Evolutionary conservation across 192 early-diverging fungal species (phyloP).

Genomic region (Backusella westeae): DNA sequence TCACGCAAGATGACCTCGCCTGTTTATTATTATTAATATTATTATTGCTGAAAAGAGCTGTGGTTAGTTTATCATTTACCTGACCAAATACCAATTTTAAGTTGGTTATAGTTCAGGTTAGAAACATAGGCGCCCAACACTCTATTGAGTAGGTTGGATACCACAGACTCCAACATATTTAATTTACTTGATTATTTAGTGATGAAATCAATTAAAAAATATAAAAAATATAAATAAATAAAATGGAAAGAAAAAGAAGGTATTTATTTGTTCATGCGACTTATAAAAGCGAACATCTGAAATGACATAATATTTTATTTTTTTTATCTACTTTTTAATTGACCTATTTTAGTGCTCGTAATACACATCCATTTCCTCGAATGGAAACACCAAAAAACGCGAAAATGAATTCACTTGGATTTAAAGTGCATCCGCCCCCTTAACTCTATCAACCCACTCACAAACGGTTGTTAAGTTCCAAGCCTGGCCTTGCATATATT

Average conservation of each 20-base stretch:
- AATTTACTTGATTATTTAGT: neutral
- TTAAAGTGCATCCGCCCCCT: neutral
- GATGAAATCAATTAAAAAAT: neutral
- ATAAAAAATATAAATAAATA: neutral
- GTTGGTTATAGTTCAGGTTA: slow-evolving; percentile 91
- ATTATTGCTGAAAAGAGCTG: neutral
- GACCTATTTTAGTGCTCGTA: neutral
- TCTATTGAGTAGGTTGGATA: slow-evolving; percentile 73
- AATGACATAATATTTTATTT: neutral
- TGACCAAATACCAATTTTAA: slow-evolving; percentile 94
- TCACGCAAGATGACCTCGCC: slow-evolving; percentile 97
- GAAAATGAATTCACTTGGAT: neutral
- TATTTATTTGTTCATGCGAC: neutral
- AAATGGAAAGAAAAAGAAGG: neutral
- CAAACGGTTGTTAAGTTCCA: too few relatives aligned
- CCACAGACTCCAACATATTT: slow-evolving; percentile 75
- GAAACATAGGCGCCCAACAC: slow-evolving; percentile 95
- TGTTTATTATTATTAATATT: slow-evolving; percentile 25
- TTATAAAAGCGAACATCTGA: too few relatives aligned
- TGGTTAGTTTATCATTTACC: slow-evolving; percentile 50
- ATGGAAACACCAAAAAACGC: neutral
- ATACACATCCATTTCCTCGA: neutral
- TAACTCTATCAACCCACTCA: neutral
- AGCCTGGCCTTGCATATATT: too few relatives aligned
- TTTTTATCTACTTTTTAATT: neutral